Conservation (phyloP, 192 early-diverging fungal genomes). For the Coemansia interrupta region DNA sequence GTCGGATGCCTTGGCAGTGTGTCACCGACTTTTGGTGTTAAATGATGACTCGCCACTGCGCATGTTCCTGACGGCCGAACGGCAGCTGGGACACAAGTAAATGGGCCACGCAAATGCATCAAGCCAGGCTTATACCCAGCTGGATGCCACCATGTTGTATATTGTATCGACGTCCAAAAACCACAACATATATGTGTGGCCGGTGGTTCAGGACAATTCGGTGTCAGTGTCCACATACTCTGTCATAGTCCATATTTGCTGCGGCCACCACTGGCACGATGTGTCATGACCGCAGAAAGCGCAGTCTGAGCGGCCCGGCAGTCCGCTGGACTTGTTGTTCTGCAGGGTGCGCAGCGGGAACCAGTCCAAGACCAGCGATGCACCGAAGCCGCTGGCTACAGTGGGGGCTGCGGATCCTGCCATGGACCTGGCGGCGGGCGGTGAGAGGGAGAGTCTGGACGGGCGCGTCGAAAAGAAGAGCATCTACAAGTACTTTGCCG, state of each 20-base stretch:
- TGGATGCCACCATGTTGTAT: conserved; percentile 71
- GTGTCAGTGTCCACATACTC: conserved; percentile 47
- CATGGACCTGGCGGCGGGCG: background rate
- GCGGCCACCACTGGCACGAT: background rate
- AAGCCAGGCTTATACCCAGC: conserved; percentile 69
- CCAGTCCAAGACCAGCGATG: background rate
- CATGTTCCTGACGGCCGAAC: conserved; percentile 73
- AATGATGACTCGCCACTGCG: conserved; percentile 82
- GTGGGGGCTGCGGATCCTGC: conserved; percentile 4
- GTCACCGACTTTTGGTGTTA: no score
- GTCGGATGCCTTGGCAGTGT: no score
- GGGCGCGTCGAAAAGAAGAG: conserved; percentile 51
- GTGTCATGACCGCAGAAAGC: no score
- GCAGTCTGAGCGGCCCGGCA: no score
- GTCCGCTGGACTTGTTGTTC: conserved; percentile 6
- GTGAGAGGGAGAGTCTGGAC: conserved; percentile 52
- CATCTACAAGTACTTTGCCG: conserved; percentile 57
- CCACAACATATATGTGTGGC: conserved; percentile 70
- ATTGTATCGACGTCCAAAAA: conserved; percentile 84
- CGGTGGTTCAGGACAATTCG: conserved; percentile 50
- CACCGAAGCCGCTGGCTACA: background rate
- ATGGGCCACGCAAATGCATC: conserved; percentile 70
- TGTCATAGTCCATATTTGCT: conserved; percentile 33
- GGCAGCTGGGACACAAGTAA: conserved; percentile 72
- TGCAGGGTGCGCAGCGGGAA: background rate